phyloP scores from a whole-genome alignment of 192 early-diverging fungal genomes.

The Mycoemilia scoparia region DNA sequence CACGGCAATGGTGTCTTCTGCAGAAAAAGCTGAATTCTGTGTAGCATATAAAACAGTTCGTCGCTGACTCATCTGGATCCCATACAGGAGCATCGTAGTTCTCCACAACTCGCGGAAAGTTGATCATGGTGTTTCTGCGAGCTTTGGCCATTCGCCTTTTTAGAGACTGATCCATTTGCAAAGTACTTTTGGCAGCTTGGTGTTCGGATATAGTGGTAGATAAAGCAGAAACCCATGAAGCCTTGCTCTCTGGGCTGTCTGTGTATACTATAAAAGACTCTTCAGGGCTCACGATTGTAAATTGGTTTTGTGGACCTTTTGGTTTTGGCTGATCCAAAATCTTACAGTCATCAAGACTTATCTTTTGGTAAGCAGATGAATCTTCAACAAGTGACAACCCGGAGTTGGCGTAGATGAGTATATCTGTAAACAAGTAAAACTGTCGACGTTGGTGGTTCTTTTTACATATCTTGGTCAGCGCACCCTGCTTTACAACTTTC shows the following conservation, averaged over 20 bases:
- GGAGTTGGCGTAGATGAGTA: slow-evolving; percentile 53
- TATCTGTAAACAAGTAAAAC: slow-evolving; percentile 62
- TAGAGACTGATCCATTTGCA: slow-evolving; percentile 33
- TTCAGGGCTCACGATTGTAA: slow-evolving; percentile 61
- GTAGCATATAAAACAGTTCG: slow-evolving; percentile 50
- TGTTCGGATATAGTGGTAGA: slow-evolving; percentile 34
- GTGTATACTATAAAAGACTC: slow-evolving; percentile 67
- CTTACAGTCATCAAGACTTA: slow-evolving; percentile 39
- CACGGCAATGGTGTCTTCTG: slow-evolving; percentile 61
- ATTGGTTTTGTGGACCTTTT: slow-evolving; percentile 37
- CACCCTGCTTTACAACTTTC: slow-evolving; percentile 40
- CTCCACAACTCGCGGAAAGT: slow-evolving; percentile 39
- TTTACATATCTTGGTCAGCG: slow-evolving; percentile 57
- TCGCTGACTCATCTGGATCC: slow-evolving; percentile 52
- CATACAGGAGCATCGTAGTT: slow-evolving; percentile 50
- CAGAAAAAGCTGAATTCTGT: slow-evolving; percentile 47
- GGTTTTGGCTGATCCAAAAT: slow-evolving; percentile 34
- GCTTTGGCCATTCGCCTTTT: slow-evolving; percentile 21
- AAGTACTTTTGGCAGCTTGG: slow-evolving; percentile 34
- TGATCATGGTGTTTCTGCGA: slow-evolving; percentile 29
- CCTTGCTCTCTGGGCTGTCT: slow-evolving; percentile 30
- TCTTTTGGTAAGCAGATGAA: slow-evolving; percentile 48
- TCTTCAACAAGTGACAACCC: slow-evolving; percentile 36
- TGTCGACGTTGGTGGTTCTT: slow-evolving; percentile 48
- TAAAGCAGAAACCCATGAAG: slow-evolving; percentile 46